phyloP scores from a whole-genome alignment of 441 rosid species.

The Erodium texanum region DNA sequence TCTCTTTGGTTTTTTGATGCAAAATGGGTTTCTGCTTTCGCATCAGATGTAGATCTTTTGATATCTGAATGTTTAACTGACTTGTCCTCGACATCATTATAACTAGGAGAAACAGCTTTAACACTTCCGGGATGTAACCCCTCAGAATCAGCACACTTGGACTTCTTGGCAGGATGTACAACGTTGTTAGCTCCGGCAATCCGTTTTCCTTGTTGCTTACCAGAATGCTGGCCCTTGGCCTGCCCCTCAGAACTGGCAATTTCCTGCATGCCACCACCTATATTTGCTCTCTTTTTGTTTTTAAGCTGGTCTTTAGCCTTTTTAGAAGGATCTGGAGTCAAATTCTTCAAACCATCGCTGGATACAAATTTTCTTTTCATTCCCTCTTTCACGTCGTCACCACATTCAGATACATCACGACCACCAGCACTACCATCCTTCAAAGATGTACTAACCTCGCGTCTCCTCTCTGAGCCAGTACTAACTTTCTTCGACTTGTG shows the following conservation, averaged over 20 bases:
- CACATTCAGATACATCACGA: constrained; percentile 22
- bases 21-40: constrained; percentile 30
- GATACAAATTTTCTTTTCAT: constrained; percentile 25
- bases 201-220: constrained; percentile 39
- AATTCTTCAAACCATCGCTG: constrained; percentile 19
- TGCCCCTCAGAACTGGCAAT: constrained; percentile 23
- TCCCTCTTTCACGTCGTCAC: constrained; percentile 36
- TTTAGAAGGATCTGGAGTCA: constrained; percentile 20
- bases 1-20: constrained; percentile 38
- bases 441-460: constrained; percentile 23
- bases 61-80: constrained; percentile 26
- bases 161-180: constrained; percentile 45
- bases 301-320: constrained; percentile 28
- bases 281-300: constrained; percentile 30
- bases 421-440: constrained; percentile 24
- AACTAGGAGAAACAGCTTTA: constrained; percentile 27
- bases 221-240: constrained; percentile 19
- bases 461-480: constrained; percentile 31
- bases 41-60: constrained; percentile 21
- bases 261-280: constrained; percentile 28
- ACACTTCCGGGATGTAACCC: constrained; percentile 20
- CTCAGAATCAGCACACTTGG: constrained; percentile 32
- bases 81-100: constrained; percentile 28
- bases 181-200: constrained; percentile 30
- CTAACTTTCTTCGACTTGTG: constrained; percentile 33